These are phyloP conservation scores for Zostera marina DNA, from an alignment of 116 monocot genomes.

Conservation along the genomic window DNA sequence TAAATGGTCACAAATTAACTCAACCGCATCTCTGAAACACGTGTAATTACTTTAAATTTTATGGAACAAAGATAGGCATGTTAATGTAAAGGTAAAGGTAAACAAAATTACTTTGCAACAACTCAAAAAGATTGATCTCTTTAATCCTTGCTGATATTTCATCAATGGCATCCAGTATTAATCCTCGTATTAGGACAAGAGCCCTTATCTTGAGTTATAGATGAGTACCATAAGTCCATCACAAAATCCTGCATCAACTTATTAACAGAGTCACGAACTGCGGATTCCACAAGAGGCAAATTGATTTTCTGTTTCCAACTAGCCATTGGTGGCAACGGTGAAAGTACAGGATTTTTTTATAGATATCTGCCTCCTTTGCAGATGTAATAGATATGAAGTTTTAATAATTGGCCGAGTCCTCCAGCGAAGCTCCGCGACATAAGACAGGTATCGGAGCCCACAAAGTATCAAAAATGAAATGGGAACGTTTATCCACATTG, in stretches of 20 bases:
- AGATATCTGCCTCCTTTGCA: conserved; percentile 54
- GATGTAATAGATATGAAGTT: conserved; percentile 46
- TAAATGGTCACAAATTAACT: conserved; percentile 70
- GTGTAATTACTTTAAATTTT: conserved; percentile 10
- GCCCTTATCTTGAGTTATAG: conserved; percentile 80
- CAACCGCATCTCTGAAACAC: conserved; percentile 67
- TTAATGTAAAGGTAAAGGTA: not conserved
- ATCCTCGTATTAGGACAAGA: conserved; percentile 51
- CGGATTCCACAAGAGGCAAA: conserved; percentile 61
- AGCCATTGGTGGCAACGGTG: conserved; percentile 20
- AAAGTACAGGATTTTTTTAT: conserved; percentile 44
- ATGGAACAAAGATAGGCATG: not conserved
- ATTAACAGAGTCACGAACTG: conserved; percentile 51
- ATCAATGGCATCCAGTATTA: conserved; percentile 83
- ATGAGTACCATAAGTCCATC: conserved; percentile 89
- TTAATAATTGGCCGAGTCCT: conserved; percentile 25
- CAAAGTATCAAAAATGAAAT: conserved; percentile 71
- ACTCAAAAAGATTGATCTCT: conserved; percentile 78
- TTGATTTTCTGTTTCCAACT: conserved; percentile 70
- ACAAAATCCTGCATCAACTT: conserved; percentile 87
- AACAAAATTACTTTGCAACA: conserved; percentile 65
- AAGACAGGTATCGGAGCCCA: conserved; percentile 59
- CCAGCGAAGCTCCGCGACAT: conserved; percentile 73
- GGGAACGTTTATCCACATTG: conserved; percentile 94
- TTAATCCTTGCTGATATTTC: conserved; percentile 74